Evolutionary conservation across 164 flowering plant genomes (phyloP).

Genomic region (Vitis rotundifolia): DNA sequence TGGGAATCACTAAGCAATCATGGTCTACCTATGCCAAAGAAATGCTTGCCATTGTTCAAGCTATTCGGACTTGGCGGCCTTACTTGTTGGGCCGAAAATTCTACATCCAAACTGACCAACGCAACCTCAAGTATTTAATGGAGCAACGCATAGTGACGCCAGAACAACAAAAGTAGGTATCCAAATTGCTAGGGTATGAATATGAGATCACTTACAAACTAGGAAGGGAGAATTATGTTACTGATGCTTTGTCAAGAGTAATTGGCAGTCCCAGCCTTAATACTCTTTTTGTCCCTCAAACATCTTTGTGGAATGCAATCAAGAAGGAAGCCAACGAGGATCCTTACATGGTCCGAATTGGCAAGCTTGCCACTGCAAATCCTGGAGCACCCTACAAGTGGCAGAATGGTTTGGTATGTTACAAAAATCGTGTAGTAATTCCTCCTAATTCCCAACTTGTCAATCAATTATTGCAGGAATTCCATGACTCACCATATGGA

Average conservation of each 20-base stretch:
- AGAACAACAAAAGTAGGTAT: background rate
- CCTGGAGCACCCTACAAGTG: background rate
- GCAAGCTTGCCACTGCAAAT: background rate
- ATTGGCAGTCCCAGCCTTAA: background rate
- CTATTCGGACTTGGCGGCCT: background rate
- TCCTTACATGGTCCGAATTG: background rate
- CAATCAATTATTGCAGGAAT: background rate
- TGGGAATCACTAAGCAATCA: background rate
- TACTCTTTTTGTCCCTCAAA: background rate
- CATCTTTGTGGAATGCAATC: background rate
- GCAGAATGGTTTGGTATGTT: background rate
- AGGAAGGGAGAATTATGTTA: background rate
- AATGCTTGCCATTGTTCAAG: background rate
- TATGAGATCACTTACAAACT: background rate
- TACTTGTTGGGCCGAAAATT: background rate
- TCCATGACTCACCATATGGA: slow-evolving; percentile 1
- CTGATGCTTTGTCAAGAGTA: background rate
- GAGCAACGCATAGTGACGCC: background rate
- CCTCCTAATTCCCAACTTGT: too few species aligned
- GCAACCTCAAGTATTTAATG: background rate
- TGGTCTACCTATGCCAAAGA: background rate
- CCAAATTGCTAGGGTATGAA: background rate
- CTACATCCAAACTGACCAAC: background rate
- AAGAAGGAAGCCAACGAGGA: background rate
- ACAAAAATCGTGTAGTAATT: background rate